Percentiles rank a stretch among this genome's conserved stretches.
Conservation (phyloP, 2,329 filamentous ascomycete species). For the Arthroderma sp. region DNA sequence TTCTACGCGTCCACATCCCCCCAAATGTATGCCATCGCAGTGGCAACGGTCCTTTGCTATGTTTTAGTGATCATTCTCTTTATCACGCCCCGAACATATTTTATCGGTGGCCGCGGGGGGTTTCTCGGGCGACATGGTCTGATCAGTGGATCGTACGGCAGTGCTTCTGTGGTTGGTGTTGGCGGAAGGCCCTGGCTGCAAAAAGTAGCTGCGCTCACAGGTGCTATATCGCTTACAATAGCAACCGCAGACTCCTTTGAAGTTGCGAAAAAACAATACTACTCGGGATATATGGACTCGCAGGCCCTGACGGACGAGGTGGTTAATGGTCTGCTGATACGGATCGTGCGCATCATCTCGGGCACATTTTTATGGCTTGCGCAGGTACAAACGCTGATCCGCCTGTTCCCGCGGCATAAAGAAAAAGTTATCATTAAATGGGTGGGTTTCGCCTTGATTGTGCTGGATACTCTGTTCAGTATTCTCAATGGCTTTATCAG, state of each 20-base stretch:
- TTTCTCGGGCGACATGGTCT: constrained; percentile 71
- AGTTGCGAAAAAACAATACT: constrained; percentile 71
- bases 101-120: constrained; percentile 57
- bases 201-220: constrained; percentile 51
- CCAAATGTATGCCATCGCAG: constrained; percentile 82
- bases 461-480: constrained; percentile 80
- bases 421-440: constrained; percentile 99
- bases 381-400: constrained; percentile 90
- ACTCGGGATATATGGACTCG: constrained; percentile 66
- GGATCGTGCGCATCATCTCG: constrained; percentile 81
- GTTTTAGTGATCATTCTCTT: constrained; percentile 87
- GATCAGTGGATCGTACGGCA: constrained; percentile 62
- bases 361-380: constrained; percentile 96
- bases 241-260: constrained; percentile 83
- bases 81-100: constrained; percentile 86
- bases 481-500: constrained; percentile 75
- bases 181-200: constrained; percentile 91
- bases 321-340: constrained; percentile 70
- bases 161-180: constrained; percentile 61
- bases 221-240: constrained; percentile 75
- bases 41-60: constrained; percentile 81
- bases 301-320: constrained; percentile 62
- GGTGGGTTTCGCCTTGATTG: constrained; percentile 88
- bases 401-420: constrained; percentile 86
- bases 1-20: constrained; percentile 92